Base-by-base conservation (phyloP, 1,284 basidiomycete genomes). In the Microbotryomycetes sp. region DNA sequence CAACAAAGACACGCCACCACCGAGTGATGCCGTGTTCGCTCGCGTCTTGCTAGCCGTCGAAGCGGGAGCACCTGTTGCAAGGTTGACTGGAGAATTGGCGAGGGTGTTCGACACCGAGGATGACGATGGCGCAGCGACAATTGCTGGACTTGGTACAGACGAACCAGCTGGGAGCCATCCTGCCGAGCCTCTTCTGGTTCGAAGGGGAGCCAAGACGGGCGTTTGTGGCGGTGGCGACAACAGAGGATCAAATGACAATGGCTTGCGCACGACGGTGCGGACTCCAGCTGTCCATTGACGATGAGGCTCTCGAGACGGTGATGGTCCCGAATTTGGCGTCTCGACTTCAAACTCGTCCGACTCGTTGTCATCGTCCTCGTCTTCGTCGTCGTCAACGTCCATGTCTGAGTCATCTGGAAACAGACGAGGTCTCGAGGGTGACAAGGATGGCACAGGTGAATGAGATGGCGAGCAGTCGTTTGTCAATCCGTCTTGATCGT, bases 1-100 rank as follows among this genome's bases (percentile, higher is more conserved):
- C 14, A 68, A 56, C 19, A 68, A 56, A 12, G 62, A 64, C 12
- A n/a, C n/a, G n/a, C n/a, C n/a, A n/a, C n/a, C n/a, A n/a, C n/a
- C n/a, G n/a, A 42, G 12, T 42, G 36, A 12, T 42, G 36, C 12
- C 36, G 36, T 42, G 36, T 19, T 9, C 36, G 36, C 36, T 19
- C 12, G n/a, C n/a, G n/a, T n/a, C n/a, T n/a, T n/a, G n/a, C n/a
- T n/a, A n/a, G 36, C 36, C 12, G 36, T 42, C 12, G 36, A 42
- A n/a, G n/a, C n/a, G n/a, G n/a, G n/a, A n/a, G n/a, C n/a, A n/a
- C n/a, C n/a, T n/a, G n/a, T n/a, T n/a, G n/a, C n/a, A n/a, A n/a
- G n/a, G n/a, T n/a, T n/a, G n/a, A n/a, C n/a, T n/a, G n/a, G n/a
- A n/a, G n/a, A n/a, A n/a, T n/a, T n/a, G n/a, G n/a, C n/a, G n/a